A percentile compares a stretch with the other conserved stretches of the same genome.
Evolutionary conservation across 495 filamentous ascomycete genomes (phyloP).

Genomic region (Neurospora terricola): DNA sequence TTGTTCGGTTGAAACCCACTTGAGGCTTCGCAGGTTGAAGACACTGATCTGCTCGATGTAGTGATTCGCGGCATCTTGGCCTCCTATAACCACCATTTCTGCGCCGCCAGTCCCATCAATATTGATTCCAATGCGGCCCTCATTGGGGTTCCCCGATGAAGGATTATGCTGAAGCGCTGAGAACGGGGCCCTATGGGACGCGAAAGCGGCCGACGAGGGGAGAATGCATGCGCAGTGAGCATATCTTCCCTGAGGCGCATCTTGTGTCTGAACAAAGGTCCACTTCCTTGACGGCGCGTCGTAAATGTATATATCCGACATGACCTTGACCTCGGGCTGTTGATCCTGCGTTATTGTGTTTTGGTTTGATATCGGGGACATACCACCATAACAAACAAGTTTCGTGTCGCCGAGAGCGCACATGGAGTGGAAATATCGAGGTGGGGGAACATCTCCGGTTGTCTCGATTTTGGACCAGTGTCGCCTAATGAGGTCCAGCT

Average conservation of each 20-base stretch:
- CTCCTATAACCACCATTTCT: slow-evolving; percentile 95
- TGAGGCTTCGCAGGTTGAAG: slow-evolving; percentile 91
- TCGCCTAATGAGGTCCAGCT: slow-evolving; percentile 79
- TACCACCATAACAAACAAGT: slow-evolving; percentile 94
- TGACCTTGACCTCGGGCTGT: slow-evolving; percentile 85
- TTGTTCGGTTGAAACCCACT: slow-evolving; percentile 81
- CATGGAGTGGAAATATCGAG: slow-evolving; percentile 93
- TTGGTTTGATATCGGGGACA: slow-evolving; percentile 67
- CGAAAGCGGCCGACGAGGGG: slow-evolving; percentile 75
- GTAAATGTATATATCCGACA: slow-evolving; percentile 96
- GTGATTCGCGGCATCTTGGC: slow-evolving; percentile 93
- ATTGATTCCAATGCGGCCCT: slow-evolving; percentile 73
- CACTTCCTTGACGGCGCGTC: slow-evolving; percentile 79
- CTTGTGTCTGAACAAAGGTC: slow-evolving; percentile 70
- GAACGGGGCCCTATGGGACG: slow-evolving; percentile 69
- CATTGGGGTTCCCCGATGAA: slow-evolving; percentile 65
- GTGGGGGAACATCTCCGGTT: slow-evolving; percentile 73
- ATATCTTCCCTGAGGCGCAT: slow-evolving; percentile 88
- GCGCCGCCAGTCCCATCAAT: slow-evolving; percentile 87
- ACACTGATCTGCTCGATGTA: slow-evolving; percentile 98
- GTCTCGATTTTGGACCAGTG: slow-evolving; percentile 90
- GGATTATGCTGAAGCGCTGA: slow-evolving; percentile 86
- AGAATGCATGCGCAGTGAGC: slow-evolving; percentile 93
- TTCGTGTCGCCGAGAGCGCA: slow-evolving; percentile 91
- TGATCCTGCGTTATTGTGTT: slow-evolving; percentile 47